These are phyloP conservation scores for Penicillium sclerotiorum DNA, from an alignment of 2,329 filamentous ascomycete genomes.

Conservation along the genomic window DNA sequence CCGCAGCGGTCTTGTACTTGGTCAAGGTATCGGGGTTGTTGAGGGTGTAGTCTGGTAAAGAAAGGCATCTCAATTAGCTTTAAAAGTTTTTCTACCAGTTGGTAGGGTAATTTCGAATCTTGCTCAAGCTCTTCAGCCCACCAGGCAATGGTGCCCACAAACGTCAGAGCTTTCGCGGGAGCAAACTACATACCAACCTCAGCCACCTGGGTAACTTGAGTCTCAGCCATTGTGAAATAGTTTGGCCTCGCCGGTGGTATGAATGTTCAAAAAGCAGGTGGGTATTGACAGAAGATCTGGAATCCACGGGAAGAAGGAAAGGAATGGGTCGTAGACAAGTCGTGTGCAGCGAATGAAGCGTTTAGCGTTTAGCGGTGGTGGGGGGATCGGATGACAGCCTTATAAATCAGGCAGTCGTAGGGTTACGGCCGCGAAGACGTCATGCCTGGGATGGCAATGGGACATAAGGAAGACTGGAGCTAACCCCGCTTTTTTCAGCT, in stretches of 20 bases:
- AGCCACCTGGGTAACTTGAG: conserved; percentile 37
- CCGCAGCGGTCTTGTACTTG: conserved; percentile 97
- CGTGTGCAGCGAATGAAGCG: conserved; percentile 33
- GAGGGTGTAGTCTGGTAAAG: conserved; percentile 74
- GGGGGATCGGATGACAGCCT: conserved; percentile 23
- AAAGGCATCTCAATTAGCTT: conserved; percentile 21
- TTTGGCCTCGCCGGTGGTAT: conserved; percentile 28
- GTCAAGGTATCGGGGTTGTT: conserved; percentile 93
- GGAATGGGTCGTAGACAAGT: conserved; percentile 29
- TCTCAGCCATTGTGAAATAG: conserved; percentile 42
- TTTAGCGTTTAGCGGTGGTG: conserved; percentile 28
- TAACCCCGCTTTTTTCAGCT: conserved; percentile 5
- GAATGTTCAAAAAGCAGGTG: conserved; percentile 21
- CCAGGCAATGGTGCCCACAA: conserved; percentile 32
- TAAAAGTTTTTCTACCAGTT: not conserved
- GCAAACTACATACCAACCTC: conserved; percentile 45
- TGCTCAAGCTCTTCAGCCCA: conserved; percentile 23
- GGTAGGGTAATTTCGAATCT: conserved; percentile 14
- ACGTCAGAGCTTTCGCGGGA: conserved; percentile 35
- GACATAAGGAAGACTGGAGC: not conserved
- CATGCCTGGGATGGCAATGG: conserved; percentile 9
- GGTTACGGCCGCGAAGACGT: conserved; percentile 28
- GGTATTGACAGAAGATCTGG: conserved; percentile 21
- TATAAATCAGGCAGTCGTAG: conserved; percentile 22
- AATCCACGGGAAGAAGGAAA: conserved; percentile 25